Evolutionary conservation across 2,329 filamentous ascomycete species (phyloP), one percentile per base, ranked within the genome.

Genomic region (Lachnellula subtilissima): DNA sequence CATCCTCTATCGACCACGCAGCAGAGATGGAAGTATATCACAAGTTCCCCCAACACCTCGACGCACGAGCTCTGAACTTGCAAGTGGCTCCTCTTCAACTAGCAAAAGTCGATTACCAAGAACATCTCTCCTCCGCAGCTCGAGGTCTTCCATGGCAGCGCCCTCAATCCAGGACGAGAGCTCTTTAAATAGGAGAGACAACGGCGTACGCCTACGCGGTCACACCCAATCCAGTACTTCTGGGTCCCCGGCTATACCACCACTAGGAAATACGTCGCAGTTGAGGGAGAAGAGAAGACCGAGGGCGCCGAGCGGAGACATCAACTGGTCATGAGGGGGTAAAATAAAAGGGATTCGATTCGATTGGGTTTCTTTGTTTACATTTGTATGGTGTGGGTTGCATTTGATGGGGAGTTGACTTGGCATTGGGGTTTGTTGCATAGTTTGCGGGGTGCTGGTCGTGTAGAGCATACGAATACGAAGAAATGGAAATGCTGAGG

Each of bases 101-200:
- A 65, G 55, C 39, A 70, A 69, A 48, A 70, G 67, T 48, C 61
- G 69, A 19, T 55, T 70, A 32, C 68, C 69, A 36, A 57, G 68
- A 40, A 69, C 68, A 14, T 67, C 68, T 8, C 63, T 67, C 53
- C 63, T 69, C 15, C 61, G 66, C 11, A 55, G 63, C 15, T 69
- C 67, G 5, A 57, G 64, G 50, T 67, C 65, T 11, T 69, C 65
- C 6, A 62, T 70, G 42, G 61, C 68, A 12, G 57, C 64, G 37
- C 60, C 65, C 12, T 50, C 57, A 39, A 17, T n/a, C 37, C 37
- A 36, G 12, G 52, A 58, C n/a, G 51, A 64, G 2, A 25, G 61
- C 4, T 22, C 59, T 2, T 50, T 55, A 15, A 49, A 51, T 14
- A 35, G 54, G 43, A 53, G 63, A 42, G 61, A 67, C 42, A 63